Base-by-base conservation (phyloP, 192 early-diverging fungal species). In the Thamnidium elegans region DNA sequence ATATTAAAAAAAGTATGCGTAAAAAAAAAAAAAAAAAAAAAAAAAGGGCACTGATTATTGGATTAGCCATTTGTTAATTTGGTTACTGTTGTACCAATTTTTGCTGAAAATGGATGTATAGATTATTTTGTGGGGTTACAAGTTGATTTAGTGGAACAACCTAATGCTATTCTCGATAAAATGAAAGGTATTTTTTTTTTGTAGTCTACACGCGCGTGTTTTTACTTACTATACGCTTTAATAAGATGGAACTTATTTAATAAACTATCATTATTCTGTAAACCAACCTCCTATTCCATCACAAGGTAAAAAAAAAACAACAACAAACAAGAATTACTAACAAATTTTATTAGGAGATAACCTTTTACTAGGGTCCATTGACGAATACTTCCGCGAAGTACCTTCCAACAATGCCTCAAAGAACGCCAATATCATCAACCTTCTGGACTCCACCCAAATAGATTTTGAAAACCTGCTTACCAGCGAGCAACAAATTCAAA, bases 91-190 rank as follows among this genome's bases (percentile, higher is more conserved):
- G 74, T 87, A 32, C 86, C 86, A 3, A 65, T 87, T 21, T 50
- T 50, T 7, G 61, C 55, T 62, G 51, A 64, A 14, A 53, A 54
- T 13, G 64, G 79, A 14, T 79, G 78, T 31, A 62, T 86, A 20
- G 71, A 76, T 52, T 81, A 69, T 60, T 84, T 77, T 73, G 81
- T 87, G 32, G 86, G 86, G 4, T 74, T 87, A 44, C 83, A 85
- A 54, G 78, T 87, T 1, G 86, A 89, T 61, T 58, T 89, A 9
- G 81, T 89, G 0, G 84, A 87, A 26, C 87, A 89, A 69, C 87
- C 87, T 20, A 80, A 86, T 39, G 76, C 84, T 17, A 89, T 87
- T 59, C 50, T 89, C 34, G 70, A 79, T 15, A 81, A 82, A 48
- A 80, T 87, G 84, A 72, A 79, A 69, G 63, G 63, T n/a, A n/a